These are phyloP conservation scores for Candida taoyuanica DNA, from an alignment of 805 yeast species.

Conservation along the genomic window DNA sequence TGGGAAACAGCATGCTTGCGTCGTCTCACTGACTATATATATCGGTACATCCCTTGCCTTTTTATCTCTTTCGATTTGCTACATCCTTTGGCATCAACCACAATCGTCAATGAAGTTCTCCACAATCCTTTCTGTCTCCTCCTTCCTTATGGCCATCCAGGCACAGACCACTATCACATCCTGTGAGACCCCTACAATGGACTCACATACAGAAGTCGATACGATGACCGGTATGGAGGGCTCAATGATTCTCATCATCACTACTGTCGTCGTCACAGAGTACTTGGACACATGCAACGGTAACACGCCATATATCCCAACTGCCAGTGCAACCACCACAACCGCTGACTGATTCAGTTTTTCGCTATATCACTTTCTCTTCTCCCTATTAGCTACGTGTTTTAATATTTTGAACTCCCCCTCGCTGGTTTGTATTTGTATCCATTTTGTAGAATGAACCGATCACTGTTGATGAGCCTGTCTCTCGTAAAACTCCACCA, in stretches of 20 bases:
- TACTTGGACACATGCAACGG: conserved; percentile 16
- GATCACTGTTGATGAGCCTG: conserved; percentile 39
- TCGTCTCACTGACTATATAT: too few relatives aligned
- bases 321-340: conserved; percentile 1
- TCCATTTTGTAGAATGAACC: not conserved
- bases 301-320: not conserved
- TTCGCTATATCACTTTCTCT: not conserved
- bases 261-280: conserved; percentile 6
- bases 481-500: conserved; percentile 74
- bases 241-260: conserved; percentile 3
- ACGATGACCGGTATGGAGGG: conserved; percentile 1
- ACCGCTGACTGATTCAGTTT: not conserved
- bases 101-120: conserved; percentile 4
- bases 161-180: conserved; percentile 5
- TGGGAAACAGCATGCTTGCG: too few relatives aligned
- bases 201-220: not conserved
- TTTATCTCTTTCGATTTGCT: too few relatives aligned
- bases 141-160: not conserved
- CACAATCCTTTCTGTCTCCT: not conserved
- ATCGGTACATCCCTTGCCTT: too few relatives aligned
- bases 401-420: too few relatives aligned
- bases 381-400: too few relatives aligned
- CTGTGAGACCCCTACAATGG: conserved; percentile 8
- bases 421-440: too few relatives aligned
- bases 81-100: not conserved